Evolutionary conservation across 768 basidiomycete genomes (phyloP).

Genomic region (Lactarius hengduanensis): DNA sequence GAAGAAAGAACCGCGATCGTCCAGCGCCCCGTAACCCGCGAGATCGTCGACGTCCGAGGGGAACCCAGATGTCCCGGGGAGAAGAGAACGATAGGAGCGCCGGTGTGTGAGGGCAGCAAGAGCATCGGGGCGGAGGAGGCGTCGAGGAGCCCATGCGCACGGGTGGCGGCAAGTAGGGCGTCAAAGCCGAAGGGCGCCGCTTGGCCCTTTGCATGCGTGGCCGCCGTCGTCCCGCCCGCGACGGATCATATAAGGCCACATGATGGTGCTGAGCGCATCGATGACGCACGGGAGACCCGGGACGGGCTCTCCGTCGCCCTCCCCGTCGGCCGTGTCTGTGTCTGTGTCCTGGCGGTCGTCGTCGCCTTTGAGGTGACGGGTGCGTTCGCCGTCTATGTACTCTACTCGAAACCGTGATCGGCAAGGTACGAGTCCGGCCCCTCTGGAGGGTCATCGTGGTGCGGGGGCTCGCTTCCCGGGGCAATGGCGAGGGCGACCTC

Average conservation of each 20-base stretch:
- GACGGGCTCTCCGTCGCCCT: conserved; percentile 23
- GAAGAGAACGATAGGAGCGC: conserved; percentile 50
- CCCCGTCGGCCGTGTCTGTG: conserved; percentile 5
- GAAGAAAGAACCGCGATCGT: conserved; percentile 17
- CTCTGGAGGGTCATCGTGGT: conserved; percentile 35
- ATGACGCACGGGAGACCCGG: conserved; percentile 58
- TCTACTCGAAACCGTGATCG: conserved; percentile 79
- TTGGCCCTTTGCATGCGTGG: conserved; percentile 33
- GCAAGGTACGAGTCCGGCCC: conserved; percentile 67
- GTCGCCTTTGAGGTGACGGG: not conserved
- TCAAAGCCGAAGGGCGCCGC: conserved; percentile 31
- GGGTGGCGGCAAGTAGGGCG: conserved; percentile 10
- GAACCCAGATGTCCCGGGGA: conserved; percentile 54
- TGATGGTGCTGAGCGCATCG: conserved; percentile 44
- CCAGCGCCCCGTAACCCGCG: conserved; percentile 24
- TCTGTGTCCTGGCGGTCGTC: not conserved
- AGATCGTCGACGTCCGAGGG: conserved; percentile 38
- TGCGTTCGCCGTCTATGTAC: conserved; percentile 58
- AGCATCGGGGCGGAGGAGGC: conserved; percentile 26
- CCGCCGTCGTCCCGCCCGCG: conserved; percentile 33
- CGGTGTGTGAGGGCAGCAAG: conserved; percentile 33
- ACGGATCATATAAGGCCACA: conserved; percentile 79
- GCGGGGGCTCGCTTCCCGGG: conserved; percentile 36
- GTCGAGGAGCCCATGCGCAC: conserved; percentile 14
- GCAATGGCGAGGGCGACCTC: conserved; percentile 66